A percentile compares a stretch with the other conserved stretches of the same genome.
These are phyloP conservation scores for Polyporus tsugae DNA, from an alignment of 1,284 basidiomycete species.

Conservation along the genomic window DNA sequence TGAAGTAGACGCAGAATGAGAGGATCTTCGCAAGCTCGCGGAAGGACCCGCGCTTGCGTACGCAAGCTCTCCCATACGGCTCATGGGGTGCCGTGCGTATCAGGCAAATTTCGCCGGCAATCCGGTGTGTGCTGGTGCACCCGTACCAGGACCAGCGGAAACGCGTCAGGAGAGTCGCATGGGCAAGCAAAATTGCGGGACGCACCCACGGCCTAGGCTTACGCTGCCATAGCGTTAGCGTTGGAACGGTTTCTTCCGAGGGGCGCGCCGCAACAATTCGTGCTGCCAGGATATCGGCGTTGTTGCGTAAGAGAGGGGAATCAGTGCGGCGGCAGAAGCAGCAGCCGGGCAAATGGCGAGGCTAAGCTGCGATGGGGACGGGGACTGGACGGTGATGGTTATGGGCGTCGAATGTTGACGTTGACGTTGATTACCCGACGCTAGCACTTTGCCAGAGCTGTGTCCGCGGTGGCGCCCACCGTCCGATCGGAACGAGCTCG, in stretches of 20 bases:
- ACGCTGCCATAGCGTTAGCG: neutral
- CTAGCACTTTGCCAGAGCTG: neutral
- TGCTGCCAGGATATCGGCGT: neutral
- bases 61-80: constrained; percentile 29
- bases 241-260: neutral
- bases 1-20: constrained; percentile 20
- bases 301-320: neutral
- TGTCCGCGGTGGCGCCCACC: neutral
- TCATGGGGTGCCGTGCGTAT: constrained; percentile 20
- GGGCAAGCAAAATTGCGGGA: neutral
- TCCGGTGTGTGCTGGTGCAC: constrained; percentile 22
- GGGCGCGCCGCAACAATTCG: neutral
- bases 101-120: constrained; percentile 29
- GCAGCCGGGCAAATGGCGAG: neutral
- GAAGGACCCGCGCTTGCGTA: constrained; percentile 14
- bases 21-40: constrained; percentile 24
- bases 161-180: neutral
- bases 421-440: neutral
- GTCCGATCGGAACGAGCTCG: neutral
- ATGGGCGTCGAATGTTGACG: neutral
- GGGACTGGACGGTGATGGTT: constrained; percentile 4
- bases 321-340: neutral
- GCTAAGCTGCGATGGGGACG: neutral
- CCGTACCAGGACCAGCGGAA: constrained; percentile 21
- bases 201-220: neutral